Evolutionary conservation across 345 rosid genomes (phyloP), one percentile per base, ranked within the genome.

Genomic region (Eucalyptus coolabah): DNA sequence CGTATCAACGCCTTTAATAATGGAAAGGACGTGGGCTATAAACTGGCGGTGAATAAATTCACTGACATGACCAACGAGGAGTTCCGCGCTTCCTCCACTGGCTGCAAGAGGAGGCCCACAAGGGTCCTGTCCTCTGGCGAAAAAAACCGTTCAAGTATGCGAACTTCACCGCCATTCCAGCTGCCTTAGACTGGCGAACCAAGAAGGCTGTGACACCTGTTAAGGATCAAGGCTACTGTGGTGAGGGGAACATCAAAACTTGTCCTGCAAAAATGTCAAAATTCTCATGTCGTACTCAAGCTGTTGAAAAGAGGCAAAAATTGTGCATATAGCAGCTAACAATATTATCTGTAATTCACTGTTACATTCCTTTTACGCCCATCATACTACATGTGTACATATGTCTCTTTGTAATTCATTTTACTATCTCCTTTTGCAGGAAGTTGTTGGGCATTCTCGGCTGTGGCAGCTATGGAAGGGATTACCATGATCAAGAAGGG

Each of bases 141-240:
- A 59, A 28, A 40, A 6, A 7, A 65, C 72, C 85, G 45, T 85
- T 88, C 30, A 86, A n/a, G 34, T 82, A 91, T 85, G 88, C n/a
- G n/a, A 92, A 92, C 88, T 24, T 69, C 9, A 89, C 91, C 28
- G 91, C 87, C 34, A 89, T 87, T 13, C 92, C 93, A 15, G 7
- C 89, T 26, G 32, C 86, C 50, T 44, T 92, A 89, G 95, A 94
- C 51, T 94, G 96, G 94, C 91, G 93, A 87, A 72, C 40, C 51
- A 77, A 50, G 17, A 93, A 92, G 8, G 95, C 91, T 6, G 96
- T 93, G 6, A 92, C 94, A 24, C 87, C 93, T 30, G 90, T 93
- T 53, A 94, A 94, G 89, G 90, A 93, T 89, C 94, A 93, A 90
- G 94, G 93, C 65, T 1, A 2, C 4, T 90, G 94, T 45, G 94